These are phyloP conservation scores for Fusarium nanum DNA, from an alignment of 2,329 filamentous ascomycete genomes.

Conservation along the genomic window DNA sequence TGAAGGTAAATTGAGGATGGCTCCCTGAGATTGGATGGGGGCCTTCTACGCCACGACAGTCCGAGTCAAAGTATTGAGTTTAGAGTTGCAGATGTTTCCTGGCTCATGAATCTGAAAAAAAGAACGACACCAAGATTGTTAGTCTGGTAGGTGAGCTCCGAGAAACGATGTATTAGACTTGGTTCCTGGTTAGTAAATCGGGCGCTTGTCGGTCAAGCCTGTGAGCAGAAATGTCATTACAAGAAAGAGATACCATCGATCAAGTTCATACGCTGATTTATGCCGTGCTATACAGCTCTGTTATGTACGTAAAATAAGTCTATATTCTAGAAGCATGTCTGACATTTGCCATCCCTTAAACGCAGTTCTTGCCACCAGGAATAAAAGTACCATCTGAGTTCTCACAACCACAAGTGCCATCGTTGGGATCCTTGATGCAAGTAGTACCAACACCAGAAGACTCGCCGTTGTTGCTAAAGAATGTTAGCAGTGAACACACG, in stretches of 20 bases:
- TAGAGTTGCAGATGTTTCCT: background rate
- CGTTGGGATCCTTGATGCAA: constrained; percentile 42
- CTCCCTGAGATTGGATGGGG: background rate
- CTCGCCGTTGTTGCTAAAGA: constrained; percentile 31
- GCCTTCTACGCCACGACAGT: background rate
- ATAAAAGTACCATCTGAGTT: constrained; percentile 43
- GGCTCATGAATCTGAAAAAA: background rate
- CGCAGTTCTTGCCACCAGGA: constrained; percentile 33
- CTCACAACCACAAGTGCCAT: constrained; percentile 43
- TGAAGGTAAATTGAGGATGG: background rate
- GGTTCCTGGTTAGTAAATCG: background rate
- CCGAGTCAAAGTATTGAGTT: background rate
- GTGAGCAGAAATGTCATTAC: background rate
- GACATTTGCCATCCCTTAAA: background rate
- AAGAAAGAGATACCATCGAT: background rate
- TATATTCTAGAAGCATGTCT: background rate
- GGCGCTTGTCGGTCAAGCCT: background rate
- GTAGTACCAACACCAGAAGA: constrained; percentile 40
- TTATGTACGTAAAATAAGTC: background rate
- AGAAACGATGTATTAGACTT: background rate
- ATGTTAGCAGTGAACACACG: background rate
- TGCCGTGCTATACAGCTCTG: background rate
- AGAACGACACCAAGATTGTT: background rate
- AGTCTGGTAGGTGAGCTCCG: background rate
- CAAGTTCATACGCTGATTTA: background rate